Conservation (phyloP, 345 rosid genomes). For the Boechera divaricarpa region DNA sequence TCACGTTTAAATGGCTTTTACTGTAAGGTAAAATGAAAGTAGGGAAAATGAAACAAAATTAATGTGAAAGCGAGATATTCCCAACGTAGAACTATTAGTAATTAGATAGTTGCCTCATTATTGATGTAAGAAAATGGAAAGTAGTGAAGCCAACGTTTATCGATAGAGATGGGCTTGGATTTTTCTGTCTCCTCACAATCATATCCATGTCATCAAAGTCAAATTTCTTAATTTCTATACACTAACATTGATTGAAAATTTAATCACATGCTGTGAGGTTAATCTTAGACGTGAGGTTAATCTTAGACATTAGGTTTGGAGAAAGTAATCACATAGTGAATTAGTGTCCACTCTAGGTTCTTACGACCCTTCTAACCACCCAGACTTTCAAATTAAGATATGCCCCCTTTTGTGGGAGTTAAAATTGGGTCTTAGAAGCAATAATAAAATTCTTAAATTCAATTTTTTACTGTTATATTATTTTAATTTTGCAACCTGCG, state of each 20-base stretch:
- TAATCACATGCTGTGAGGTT: neutral
- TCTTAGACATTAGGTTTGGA: neutral
- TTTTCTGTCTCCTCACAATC: conserved; percentile 31
- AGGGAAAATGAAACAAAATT: conserved; percentile 15
- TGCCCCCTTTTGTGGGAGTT: no score
- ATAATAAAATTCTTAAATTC: no score
- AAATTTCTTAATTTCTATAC: neutral
- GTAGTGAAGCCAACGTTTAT: conserved; percentile 28
- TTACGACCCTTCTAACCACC: neutral
- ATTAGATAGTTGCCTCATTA: conserved; percentile 27
- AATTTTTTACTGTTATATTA: no score
- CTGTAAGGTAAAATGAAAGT: conserved; percentile 15
- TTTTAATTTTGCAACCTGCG: no score
- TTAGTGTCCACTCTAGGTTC: neutral
- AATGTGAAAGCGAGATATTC: conserved; percentile 39
- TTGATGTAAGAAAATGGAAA: conserved; percentile 41
- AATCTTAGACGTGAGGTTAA: neutral
- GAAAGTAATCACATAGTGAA: neutral
- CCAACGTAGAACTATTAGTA: conserved; percentile 27
- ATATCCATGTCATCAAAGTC: conserved; percentile 26
- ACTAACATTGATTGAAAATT: neutral
- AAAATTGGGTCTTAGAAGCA: no score
- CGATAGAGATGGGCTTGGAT: conserved; percentile 36
- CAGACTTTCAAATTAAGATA: neutral
- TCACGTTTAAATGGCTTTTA: conserved; percentile 1